Percentiles rank a stretch among this genome's conserved stretches.
Conservation (phyloP, 1,284 basidiomycete species). For the Lignosus rhinocerotis region DNA sequence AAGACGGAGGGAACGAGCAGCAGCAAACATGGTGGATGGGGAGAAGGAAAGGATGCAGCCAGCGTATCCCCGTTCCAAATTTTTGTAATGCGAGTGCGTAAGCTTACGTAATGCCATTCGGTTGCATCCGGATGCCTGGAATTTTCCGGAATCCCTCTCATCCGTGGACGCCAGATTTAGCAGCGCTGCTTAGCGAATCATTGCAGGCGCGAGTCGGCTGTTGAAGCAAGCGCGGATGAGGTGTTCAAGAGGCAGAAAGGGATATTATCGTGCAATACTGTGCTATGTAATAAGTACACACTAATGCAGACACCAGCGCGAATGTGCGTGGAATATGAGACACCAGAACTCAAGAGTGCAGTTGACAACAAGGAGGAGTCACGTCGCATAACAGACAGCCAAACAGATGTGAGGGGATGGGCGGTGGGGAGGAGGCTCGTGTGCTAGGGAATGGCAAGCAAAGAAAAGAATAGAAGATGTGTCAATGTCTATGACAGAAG, state of each 20-base stretch:
- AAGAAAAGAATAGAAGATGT: slow-evolving; percentile 24
- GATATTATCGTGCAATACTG: slow-evolving; percentile 26
- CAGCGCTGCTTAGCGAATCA: neutral
- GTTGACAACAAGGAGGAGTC: slow-evolving; percentile 19
- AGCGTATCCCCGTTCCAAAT: slow-evolving; percentile 22
- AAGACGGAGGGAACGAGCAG: slow-evolving; percentile 60
- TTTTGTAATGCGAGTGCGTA: slow-evolving; percentile 26
- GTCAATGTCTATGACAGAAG: slow-evolving; percentile 51
- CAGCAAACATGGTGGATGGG: slow-evolving; percentile 63
- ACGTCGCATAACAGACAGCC: slow-evolving; percentile 10
- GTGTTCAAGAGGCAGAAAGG: slow-evolving; percentile 13
- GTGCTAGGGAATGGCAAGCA: slow-evolving; percentile 12
- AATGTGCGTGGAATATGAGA: slow-evolving; percentile 23
- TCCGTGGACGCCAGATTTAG: too few species aligned
- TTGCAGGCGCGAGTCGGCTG: neutral
- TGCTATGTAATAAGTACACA: slow-evolving; percentile 28
- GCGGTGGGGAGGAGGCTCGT: slow-evolving; percentile 8
- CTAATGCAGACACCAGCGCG: slow-evolving; percentile 26
- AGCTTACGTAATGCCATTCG: slow-evolving; percentile 26
- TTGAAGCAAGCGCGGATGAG: neutral
- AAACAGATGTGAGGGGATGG: slow-evolving; percentile 1
- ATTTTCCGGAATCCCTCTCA: slow-evolving; percentile 22
- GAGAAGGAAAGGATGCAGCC: slow-evolving; percentile 35
- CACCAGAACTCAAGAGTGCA: slow-evolving; percentile 22
- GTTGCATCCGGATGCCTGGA: slow-evolving; percentile 22